Percentiles rank a stretch among this genome's conserved stretches.
phyloP scores from a whole-genome alignment of 1,284 basidiomycete genomes.

The Volvariella volvacea region DNA sequence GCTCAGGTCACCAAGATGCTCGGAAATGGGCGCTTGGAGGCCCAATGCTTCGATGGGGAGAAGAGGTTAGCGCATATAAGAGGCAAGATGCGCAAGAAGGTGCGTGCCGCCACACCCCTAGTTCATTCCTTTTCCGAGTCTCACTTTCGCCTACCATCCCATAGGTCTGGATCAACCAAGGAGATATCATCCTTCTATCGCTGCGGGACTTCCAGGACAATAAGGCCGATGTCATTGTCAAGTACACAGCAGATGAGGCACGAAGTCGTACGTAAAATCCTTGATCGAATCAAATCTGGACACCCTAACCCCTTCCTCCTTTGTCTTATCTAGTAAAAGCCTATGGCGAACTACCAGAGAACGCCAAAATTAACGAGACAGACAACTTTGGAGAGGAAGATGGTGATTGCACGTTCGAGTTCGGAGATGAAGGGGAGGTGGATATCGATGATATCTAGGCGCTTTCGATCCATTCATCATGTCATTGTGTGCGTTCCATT shows the following conservation, averaged over 20 bases:
- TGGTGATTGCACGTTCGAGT: slow-evolving; percentile 84
- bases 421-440: slow-evolving; percentile 80
- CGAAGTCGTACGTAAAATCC: slow-evolving; percentile 55
- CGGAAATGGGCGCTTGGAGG: slow-evolving; percentile 95
- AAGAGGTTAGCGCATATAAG: slow-evolving; percentile 97
- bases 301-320: slow-evolving; percentile 1
- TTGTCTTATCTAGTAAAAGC: slow-evolving; percentile 66
- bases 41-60: slow-evolving; percentile 97
- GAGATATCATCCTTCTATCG: slow-evolving; percentile 95
- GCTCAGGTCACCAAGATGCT: slow-evolving; percentile 99
- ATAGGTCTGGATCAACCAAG: slow-evolving; percentile 99
- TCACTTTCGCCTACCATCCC: not conserved
- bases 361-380: slow-evolving; percentile 98
- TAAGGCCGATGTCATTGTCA: slow-evolving; percentile 99
- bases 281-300: not conserved
- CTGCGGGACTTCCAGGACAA: slow-evolving; percentile 99
- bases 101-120: slow-evolving; percentile 20
- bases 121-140: slow-evolving; percentile 3
- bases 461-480: slow-evolving; percentile 11
- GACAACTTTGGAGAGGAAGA: slow-evolving; percentile 90
- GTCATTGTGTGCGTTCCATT: not conserved
- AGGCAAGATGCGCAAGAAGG: slow-evolving; percentile 99
- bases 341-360: slow-evolving; percentile 96
- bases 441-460: slow-evolving; percentile 77
- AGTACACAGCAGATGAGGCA: slow-evolving; percentile 95